Evolutionary conservation across 2,329 filamentous ascomycete species (phyloP).

Genomic region (Nemania sp.): DNA sequence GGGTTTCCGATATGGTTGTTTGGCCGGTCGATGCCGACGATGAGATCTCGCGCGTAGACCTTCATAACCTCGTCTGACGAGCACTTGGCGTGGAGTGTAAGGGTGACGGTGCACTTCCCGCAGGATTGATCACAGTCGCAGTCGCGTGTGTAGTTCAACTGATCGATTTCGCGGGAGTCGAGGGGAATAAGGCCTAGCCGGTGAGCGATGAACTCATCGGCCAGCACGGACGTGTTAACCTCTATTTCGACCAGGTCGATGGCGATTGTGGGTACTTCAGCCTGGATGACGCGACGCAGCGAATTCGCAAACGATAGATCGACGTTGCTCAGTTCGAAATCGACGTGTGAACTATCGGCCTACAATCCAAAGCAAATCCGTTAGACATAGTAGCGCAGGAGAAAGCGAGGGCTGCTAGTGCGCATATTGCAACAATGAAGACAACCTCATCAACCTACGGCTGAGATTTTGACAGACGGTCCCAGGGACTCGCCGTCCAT

Average conservation of each 20-base stretch:
- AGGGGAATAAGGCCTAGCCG: conserved; percentile 91
- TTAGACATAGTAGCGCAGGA: conserved; percentile 40
- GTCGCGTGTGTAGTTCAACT: conserved; percentile 88
- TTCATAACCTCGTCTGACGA: conserved; percentile 89
- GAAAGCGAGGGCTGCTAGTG: neutral
- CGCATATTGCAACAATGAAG: conserved; percentile 10
- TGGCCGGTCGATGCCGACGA: conserved; percentile 75
- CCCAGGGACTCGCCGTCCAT: conserved; percentile 69
- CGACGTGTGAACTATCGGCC: conserved; percentile 84
- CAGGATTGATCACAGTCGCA: conserved; percentile 98
- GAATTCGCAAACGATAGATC: conserved; percentile 94
- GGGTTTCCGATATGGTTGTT: conserved; percentile 83
- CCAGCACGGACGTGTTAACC: conserved; percentile 92
- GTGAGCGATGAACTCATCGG: conserved; percentile 95
- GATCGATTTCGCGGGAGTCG: conserved; percentile 83
- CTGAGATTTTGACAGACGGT: conserved; percentile 70
- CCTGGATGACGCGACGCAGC: conserved; percentile 88
- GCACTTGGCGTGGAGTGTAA: conserved; percentile 87
- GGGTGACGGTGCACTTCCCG: conserved; percentile 87
- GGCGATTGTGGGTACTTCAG: conserved; percentile 93
- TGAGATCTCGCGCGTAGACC: conserved; percentile 90
- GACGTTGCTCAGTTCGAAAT: conserved; percentile 91
- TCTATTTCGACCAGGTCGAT: conserved; percentile 96
- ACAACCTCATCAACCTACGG: conserved; percentile 55
- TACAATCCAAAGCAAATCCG: conserved; percentile 53